Percentiles rank a stretch among this genome's conserved stretches.
These are phyloP conservation scores for Hymenoscyphus salicellus DNA, from an alignment of 2,329 filamentous ascomycete genomes.

Conservation along the genomic window DNA sequence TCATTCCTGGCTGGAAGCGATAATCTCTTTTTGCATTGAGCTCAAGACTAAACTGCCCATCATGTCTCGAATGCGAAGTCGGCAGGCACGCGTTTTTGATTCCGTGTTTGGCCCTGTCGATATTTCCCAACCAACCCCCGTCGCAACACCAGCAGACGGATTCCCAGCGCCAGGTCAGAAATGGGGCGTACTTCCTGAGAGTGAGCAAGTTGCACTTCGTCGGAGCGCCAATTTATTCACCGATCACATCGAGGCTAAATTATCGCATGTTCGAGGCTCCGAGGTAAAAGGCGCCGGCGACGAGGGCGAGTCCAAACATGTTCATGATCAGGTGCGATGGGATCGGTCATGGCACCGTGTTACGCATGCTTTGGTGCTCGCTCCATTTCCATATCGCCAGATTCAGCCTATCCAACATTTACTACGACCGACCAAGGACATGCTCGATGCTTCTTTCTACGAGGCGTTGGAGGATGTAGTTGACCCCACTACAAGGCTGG, in stretches of 20 bases:
- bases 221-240: constrained; percentile 8
- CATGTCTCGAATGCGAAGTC: neutral
- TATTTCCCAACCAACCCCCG: constrained; percentile 33
- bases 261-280: constrained; percentile 9
- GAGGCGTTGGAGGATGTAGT: constrained; percentile 54
- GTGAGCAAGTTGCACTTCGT: neutral
- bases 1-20: neutral
- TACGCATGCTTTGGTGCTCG: constrained; percentile 55
- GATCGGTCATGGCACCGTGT: constrained; percentile 62
- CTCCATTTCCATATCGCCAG: constrained; percentile 47
- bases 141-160: constrained; percentile 26
- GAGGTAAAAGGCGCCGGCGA: constrained; percentile 5
- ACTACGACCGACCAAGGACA: constrained; percentile 24
- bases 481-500: constrained; percentile 45
- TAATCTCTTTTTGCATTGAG: neutral
- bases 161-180: constrained; percentile 29
- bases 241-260: neutral
- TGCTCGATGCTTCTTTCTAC: constrained; percentile 43
- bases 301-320: constrained; percentile 20
- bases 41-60: neutral
- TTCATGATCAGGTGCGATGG: constrained; percentile 50
- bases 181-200: constrained; percentile 24
- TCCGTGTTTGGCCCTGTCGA: constrained; percentile 32
- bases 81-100: constrained; percentile 31
- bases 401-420: constrained; percentile 34